Percentiles rank a stretch among this genome's conserved stretches.
phyloP scores from a whole-genome alignment of 176 grass and related monocot genomes.

The Themeda triandra region DNA sequence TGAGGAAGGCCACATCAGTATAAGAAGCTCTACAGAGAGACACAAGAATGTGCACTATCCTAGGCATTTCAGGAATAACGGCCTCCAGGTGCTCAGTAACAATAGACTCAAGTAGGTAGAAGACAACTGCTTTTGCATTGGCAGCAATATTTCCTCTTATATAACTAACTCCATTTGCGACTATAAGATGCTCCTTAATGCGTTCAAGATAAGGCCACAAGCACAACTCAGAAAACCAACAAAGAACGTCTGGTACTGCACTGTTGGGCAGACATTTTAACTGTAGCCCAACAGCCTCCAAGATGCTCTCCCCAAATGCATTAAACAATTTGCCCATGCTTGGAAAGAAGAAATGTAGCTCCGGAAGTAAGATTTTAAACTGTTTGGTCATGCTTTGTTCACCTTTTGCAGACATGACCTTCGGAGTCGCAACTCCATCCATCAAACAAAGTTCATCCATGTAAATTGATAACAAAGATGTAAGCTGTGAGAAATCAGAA shows the following conservation, averaged over 20 bases:
- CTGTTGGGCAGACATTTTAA: slow-evolving; percentile 74
- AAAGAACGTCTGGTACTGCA: slow-evolving; percentile 80
- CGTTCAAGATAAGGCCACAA: slow-evolving; percentile 82
- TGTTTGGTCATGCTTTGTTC: slow-evolving; percentile 33
- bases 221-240: slow-evolving; percentile 97
- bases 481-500: slow-evolving; percentile 93
- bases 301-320: slow-evolving; percentile 76
- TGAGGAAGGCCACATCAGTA: slow-evolving; percentile 83
- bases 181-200: slow-evolving; percentile 54
- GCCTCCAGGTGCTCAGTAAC: slow-evolving; percentile 72
- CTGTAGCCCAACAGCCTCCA: slow-evolving; percentile 85
- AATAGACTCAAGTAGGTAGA: slow-evolving; percentile 85
- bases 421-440: slow-evolving; percentile 51
- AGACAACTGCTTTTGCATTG: slow-evolving; percentile 87
- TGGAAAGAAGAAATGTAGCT: slow-evolving; percentile 86
- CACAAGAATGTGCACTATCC: slow-evolving; percentile 77
- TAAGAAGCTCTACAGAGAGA: slow-evolving; percentile 91
- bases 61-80: slow-evolving; percentile 83
- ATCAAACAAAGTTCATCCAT: slow-evolving; percentile 72
- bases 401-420: slow-evolving; percentile 32
- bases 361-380: slow-evolving; percentile 65
- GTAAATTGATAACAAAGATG: slow-evolving; percentile 81
- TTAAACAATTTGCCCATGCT: slow-evolving; percentile 66
- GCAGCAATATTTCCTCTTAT: slow-evolving; percentile 66
- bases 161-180: slow-evolving; percentile 42